Base-by-base conservation (phyloP, 2,329 filamentous ascomycete species). In the Arthrobotrys musiformis region DNA sequence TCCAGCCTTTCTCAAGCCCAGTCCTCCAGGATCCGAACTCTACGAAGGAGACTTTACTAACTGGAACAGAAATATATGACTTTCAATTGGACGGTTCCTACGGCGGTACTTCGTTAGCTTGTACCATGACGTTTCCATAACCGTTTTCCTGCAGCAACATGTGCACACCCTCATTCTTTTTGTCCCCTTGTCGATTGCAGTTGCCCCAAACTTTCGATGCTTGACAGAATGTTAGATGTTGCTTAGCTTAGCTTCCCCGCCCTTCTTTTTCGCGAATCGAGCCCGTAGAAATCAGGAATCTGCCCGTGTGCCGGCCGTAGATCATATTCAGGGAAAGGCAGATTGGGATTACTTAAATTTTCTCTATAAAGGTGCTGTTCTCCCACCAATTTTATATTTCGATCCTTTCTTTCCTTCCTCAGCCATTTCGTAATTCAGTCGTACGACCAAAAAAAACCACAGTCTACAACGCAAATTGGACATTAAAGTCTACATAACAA, bases 91-190 rank as follows among this genome's bases (percentile, higher is more conserved):
- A 44, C 37, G 37, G 64, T 7, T 48, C 2, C 62, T 42, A 46
- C 22, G 54, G 22, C 28, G 11, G 44, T 76, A 46, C 50, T 30
- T 50, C 28, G 52, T 40, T 35, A 50, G 37, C 54, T 42, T 63
- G 33, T 26, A 28, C 64, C 66, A 77, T 77, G 73, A 77, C 73
- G 73, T 70, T 77, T 48, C 73, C 60, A 30, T 33, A 76, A 69
- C 58, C 37, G 63, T 76, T 76, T 50, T n/a, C 8, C 28, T 76
- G 73, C 73, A 70, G 66, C 73, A n/a, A n/a, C n/a, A n/a, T n/a
- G n/a, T n/a, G n/a, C n/a, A 77, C 73, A 77, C 73, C 66, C 73
- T 77, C 50, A 61, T 70, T 42, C 40, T 19, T 17, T 19, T 19
- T 42, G 7, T 19, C 40, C 40, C n/a, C 19, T 42, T 17, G 35